Evolutionary conservation across 495 filamentous ascomycete species (phyloP).

Genomic region (Apiosordaria backusii): DNA sequence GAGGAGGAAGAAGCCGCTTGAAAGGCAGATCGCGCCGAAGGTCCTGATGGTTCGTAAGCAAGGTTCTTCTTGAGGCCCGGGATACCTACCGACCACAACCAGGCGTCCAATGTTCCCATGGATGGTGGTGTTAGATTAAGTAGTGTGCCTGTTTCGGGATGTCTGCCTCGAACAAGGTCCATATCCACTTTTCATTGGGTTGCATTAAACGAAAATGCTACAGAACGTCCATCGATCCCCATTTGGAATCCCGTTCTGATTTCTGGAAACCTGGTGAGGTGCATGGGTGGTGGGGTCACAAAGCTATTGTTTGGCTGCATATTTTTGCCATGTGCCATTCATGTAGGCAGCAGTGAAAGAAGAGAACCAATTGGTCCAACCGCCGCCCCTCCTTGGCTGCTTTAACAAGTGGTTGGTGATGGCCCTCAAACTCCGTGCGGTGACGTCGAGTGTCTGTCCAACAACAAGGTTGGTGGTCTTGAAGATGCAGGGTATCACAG

Average conservation of each 20-base stretch:
- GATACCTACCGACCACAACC: neutral
- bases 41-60: neutral
- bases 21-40: neutral
- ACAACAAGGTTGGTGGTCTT: neutral
- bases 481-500: neutral
- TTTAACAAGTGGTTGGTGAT: neutral
- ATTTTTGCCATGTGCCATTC: neutral
- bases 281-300: neutral
- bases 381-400: neutral
- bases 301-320: neutral
- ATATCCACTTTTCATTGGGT: neutral
- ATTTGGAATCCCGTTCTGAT: neutral
- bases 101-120: neutral
- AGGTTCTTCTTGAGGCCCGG: neutral
- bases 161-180: neutral
- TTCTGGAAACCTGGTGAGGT: neutral
- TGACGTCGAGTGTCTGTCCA: neutral
- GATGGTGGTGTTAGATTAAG: neutral
- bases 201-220: neutral
- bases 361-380: no score
- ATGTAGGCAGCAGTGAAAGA: neutral
- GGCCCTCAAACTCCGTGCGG: neutral
- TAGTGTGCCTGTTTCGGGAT: neutral
- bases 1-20: neutral
- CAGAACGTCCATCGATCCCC: no score